phyloP scores from a whole-genome alignment of 1,139 yeast genomes.

The Protomyces macrosporus region DNA sequence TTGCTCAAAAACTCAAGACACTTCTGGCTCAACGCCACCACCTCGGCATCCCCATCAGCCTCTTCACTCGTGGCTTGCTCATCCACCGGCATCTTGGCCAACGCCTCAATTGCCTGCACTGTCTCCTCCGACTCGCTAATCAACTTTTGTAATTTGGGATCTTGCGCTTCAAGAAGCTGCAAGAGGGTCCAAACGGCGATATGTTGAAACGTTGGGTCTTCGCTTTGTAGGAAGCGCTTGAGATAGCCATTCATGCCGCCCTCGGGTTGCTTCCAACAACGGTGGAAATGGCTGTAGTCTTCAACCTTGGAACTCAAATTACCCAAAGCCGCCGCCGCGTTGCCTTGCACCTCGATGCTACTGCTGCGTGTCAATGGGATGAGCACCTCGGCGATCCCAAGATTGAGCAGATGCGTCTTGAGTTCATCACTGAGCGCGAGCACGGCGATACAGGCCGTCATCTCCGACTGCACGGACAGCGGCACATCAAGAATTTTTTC shows the following conservation, averaged over 20 bases:
- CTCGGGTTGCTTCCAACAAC: slow-evolving; percentile 71
- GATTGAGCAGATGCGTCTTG: slow-evolving; percentile 74
- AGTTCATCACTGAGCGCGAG: slow-evolving; percentile 93
- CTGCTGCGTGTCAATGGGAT: slow-evolving; percentile 84
- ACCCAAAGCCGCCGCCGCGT: slow-evolving; percentile 97
- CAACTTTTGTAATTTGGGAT: slow-evolving; percentile 50
- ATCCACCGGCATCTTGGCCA: slow-evolving; percentile 35
- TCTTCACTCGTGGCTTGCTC: slow-evolving; percentile 20
- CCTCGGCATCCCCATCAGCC: slow-evolving; percentile 20
- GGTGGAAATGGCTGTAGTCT: slow-evolving; percentile 72
- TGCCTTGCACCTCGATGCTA: slow-evolving; percentile 95
- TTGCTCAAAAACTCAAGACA: slow-evolving; percentile 14
- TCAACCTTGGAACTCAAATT: slow-evolving; percentile 84
- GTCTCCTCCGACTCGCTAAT: slow-evolving; percentile 39
- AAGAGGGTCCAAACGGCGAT: slow-evolving; percentile 96
- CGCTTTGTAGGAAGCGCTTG: slow-evolving; percentile 70
- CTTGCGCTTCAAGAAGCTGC: slow-evolving; percentile 85
- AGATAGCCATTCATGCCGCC: slow-evolving; percentile 86
- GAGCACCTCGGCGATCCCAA: slow-evolving; percentile 80
- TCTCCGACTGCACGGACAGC: slow-evolving; percentile 77
- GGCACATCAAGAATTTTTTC: slow-evolving; percentile 81
- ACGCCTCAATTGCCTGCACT: slow-evolving; percentile 37
- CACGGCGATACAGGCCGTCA: slow-evolving; percentile 95
- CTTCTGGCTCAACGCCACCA: slow-evolving; percentile 16
- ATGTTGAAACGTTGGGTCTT: slow-evolving; percentile 95